Base-by-base conservation (phyloP, 768 basidiomycete species). In the Pulveroboletus ravenelii region DNA sequence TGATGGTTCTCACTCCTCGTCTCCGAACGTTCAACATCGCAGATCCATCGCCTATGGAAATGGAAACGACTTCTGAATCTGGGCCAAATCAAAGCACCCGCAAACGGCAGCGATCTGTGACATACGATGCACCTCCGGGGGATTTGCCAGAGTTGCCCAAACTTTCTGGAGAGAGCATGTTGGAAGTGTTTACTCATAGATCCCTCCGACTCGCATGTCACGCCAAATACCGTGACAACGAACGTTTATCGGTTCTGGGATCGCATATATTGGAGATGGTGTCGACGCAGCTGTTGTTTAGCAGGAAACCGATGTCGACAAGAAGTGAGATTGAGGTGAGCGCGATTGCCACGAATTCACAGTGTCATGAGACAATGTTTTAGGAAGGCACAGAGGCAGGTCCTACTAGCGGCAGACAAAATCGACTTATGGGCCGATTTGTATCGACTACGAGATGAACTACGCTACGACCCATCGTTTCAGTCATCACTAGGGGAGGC, bases 121-220 rank as follows among this genome's bases (percentile, higher is more conserved):
- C 63, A 50, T 61, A 61, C 49, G 61, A 63, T 51, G 62, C 53
- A 46, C 52, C 53, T 15, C 59, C 57, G 43, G 63, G 58, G 52
- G 65, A 64, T 50, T 60, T 69, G 45, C 78, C 76, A 44, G 70
- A 70, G 20, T 62, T 79, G 53, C 85, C 80, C 40, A 73, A 71
- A 62, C 70, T 79, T 50, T 71, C 72, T 29, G 74, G 73, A 49
- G 79, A 84, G 45, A 69, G 80, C 34, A 70, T 82, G 56, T 76
- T 89, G 46, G 78, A 85, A 57, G 81, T 87, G 46, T 87, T 78
- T 58, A 87, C 84, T 12, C 87, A 89, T 62, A 75, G 68, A 58
- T 85, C 85, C 17, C 72, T 89, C 44, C 74, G 79, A 45, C 74
- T 69, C 63, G 60, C 66, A 58, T 54, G 68, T 56, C 66, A 65